These are phyloP conservation scores for Neofusicoccum umdonicola DNA, from an alignment of 2,329 filamentous ascomycete species.

Conservation along the genomic window DNA sequence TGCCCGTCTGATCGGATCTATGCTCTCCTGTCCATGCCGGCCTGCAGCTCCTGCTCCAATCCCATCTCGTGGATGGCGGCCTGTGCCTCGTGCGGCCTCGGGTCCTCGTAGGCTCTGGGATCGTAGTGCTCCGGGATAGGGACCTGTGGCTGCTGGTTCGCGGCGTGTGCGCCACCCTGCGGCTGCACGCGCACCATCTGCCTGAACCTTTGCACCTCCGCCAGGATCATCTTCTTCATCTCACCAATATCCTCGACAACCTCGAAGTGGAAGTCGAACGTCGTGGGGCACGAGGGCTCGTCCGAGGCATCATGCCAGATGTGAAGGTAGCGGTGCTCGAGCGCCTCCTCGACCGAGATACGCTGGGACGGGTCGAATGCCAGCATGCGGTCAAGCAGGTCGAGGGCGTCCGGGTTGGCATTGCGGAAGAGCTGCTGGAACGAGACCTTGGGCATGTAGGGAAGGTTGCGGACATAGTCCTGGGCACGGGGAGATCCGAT, in stretches of 20 bases:
- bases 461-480: slow-evolving; percentile 96
- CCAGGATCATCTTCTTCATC: slow-evolving; percentile 95
- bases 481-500: slow-evolving; percentile 95
- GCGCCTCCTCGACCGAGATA: slow-evolving; percentile 89
- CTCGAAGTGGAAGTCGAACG: slow-evolving; percentile 98
- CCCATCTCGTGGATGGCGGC: slow-evolving; percentile 6
- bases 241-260: slow-evolving; percentile 91
- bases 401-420: slow-evolving; percentile 92
- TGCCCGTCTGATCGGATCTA: slow-evolving; percentile 5
- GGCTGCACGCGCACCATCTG: slow-evolving; percentile 50
- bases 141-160: slow-evolving; percentile 51
- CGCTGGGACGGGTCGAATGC: slow-evolving; percentile 93
- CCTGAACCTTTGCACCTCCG: slow-evolving; percentile 89
- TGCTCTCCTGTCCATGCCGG: slow-evolving; percentile 18
- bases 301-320: slow-evolving; percentile 99
- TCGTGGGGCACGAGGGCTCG: slow-evolving; percentile 87
- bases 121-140: slow-evolving; percentile 63
- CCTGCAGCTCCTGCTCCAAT: slow-evolving; percentile 19
- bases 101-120: slow-evolving; percentile 59
- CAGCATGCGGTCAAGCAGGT: slow-evolving; percentile 94
- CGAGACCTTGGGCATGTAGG: slow-evolving; percentile 88
- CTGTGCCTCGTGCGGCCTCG: slow-evolving; percentile 57
- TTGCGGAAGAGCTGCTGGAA: slow-evolving; percentile 88
- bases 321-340: slow-evolving; percentile 93
- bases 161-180: slow-evolving; percentile 24